Conservation (phyloP, 768 basidiomycete species). For the Auricularia sp. region DNA sequence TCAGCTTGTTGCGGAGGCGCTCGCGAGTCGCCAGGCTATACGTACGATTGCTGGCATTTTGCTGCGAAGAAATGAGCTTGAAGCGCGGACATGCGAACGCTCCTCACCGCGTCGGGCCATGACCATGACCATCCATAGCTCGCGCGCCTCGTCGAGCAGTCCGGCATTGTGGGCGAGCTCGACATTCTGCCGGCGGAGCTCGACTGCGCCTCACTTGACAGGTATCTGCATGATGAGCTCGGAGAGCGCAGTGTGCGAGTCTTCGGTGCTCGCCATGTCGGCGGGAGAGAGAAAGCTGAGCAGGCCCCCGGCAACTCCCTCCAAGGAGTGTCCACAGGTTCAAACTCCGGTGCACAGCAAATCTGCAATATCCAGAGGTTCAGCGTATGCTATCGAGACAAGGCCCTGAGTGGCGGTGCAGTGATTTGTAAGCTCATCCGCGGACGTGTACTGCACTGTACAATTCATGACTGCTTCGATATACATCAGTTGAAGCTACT, state of each 20-base stretch:
- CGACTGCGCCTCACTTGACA: slow-evolving; percentile 44
- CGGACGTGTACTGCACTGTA: too few species aligned
- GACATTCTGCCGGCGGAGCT: slow-evolving; percentile 59
- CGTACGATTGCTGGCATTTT: slow-evolving; percentile 25
- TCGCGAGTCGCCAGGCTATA: slow-evolving; percentile 44
- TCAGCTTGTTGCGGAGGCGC: slow-evolving; percentile 22
- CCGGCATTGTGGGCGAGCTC: slow-evolving; percentile 43
- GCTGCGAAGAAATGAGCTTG: slow-evolving; percentile 26
- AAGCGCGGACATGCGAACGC: slow-evolving; percentile 2
- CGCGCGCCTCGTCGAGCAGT: slow-evolving; percentile 51
- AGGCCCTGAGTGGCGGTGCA: too few species aligned
- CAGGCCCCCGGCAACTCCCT: too few species aligned
- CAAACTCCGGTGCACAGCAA: too few species aligned
- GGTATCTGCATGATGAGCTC: slow-evolving; percentile 11
- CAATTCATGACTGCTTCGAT: too few species aligned
- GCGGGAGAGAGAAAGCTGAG: too few species aligned
- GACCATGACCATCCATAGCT: slow-evolving; percentile 48
- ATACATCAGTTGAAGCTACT: too few species aligned
- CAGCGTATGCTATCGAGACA: too few species aligned
- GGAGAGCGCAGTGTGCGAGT: slow-evolving; percentile 42
- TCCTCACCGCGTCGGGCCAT: slow-evolving; percentile 51
- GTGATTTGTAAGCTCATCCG: too few species aligned
- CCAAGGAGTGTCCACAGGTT: too few species aligned
- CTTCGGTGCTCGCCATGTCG: background rate
- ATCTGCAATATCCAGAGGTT: too few species aligned